Evolutionary conservation across 2,329 filamentous ascomycete species (phyloP).

Genomic region (Aureobasidium sp.): DNA sequence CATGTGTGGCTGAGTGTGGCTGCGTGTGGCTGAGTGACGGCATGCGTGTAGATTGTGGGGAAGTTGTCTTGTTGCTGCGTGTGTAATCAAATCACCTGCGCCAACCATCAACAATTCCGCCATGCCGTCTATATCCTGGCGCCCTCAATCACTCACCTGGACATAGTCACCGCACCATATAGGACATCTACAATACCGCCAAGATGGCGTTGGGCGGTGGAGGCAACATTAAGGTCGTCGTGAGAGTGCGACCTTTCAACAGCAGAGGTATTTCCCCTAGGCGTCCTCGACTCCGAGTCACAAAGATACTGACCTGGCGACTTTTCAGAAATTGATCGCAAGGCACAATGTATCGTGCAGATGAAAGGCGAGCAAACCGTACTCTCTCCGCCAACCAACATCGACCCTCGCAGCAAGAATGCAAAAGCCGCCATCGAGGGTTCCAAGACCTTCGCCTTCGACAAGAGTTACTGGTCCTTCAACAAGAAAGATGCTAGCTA

Average conservation of each 20-base stretch:
- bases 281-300: no score
- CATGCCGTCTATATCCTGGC: background rate
- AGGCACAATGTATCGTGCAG: constrained; percentile 91
- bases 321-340: constrained; percentile 72
- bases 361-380: constrained; percentile 93
- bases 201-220: constrained; percentile 63
- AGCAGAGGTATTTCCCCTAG: constrained; percentile 58
- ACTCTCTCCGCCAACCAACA: constrained; percentile 61
- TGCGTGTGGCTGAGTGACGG: background rate
- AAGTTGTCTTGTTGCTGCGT: background rate
- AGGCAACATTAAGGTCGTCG: constrained; percentile 99
- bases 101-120: background rate
- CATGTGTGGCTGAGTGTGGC: background rate
- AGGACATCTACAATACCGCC: background rate
- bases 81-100: background rate
- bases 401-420: constrained; percentile 51
- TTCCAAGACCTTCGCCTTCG: constrained; percentile 86
- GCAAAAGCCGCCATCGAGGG: constrained; percentile 55
- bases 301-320: constrained; percentile 15
- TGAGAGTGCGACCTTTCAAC: constrained; percentile 93
- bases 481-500: constrained; percentile 71
- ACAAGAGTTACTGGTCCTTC: constrained; percentile 98
- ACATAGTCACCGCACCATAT: background rate
- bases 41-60: background rate
- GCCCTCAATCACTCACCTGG: background rate